A percentile compares a stretch with the other conserved stretches of the same genome.
These are phyloP conservation scores for Neonectria coccinea DNA, from an alignment of 2,329 filamentous ascomycete species.

Conservation along the genomic window DNA sequence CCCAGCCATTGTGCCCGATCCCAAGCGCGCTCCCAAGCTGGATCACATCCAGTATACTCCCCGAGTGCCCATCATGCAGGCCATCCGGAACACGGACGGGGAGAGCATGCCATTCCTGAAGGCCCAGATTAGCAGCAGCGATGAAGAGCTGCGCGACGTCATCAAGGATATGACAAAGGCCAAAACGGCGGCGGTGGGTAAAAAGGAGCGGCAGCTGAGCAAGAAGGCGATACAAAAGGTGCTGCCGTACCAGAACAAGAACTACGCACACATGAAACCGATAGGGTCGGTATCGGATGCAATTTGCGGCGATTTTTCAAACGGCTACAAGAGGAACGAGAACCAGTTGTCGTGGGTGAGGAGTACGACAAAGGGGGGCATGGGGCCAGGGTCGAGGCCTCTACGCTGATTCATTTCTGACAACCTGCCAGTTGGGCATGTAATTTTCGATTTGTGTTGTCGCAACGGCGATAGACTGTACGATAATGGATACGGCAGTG, in stretches of 20 bases:
- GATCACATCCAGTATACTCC: slow-evolving; percentile 75
- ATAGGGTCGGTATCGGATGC: slow-evolving; percentile 53
- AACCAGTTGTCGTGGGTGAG: slow-evolving; percentile 44
- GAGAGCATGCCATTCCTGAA: slow-evolving; percentile 74
- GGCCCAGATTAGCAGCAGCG: slow-evolving; percentile 83
- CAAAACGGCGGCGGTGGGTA: slow-evolving; percentile 32
- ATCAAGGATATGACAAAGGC: slow-evolving; percentile 68
- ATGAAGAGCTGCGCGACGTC: slow-evolving; percentile 79
- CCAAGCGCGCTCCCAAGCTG: slow-evolving; percentile 64
- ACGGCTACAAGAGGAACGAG: slow-evolving; percentile 38
- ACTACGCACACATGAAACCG: slow-evolving; percentile 49
- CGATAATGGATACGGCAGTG: neutral
- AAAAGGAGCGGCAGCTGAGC: slow-evolving; percentile 42
- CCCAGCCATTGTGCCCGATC: slow-evolving; percentile 68
- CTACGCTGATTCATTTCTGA: slow-evolving; percentile 27
- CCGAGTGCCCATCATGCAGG: slow-evolving; percentile 83
- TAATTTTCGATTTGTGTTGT: slow-evolving; percentile 28
- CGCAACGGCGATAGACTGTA: slow-evolving; percentile 3
- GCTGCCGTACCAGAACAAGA: slow-evolving; percentile 53
- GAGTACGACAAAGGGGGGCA: slow-evolving; percentile 37
- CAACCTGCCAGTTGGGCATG: slow-evolving; percentile 1
- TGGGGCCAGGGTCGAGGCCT: slow-evolving; percentile 43
- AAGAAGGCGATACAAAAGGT: slow-evolving; percentile 47
- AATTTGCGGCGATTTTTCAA: slow-evolving; percentile 39
- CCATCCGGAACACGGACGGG: slow-evolving; percentile 64